Evolutionary conservation across 352 stramenopile genomes (phyloP).

Genomic region (Globisporangium viniferum): DNA sequence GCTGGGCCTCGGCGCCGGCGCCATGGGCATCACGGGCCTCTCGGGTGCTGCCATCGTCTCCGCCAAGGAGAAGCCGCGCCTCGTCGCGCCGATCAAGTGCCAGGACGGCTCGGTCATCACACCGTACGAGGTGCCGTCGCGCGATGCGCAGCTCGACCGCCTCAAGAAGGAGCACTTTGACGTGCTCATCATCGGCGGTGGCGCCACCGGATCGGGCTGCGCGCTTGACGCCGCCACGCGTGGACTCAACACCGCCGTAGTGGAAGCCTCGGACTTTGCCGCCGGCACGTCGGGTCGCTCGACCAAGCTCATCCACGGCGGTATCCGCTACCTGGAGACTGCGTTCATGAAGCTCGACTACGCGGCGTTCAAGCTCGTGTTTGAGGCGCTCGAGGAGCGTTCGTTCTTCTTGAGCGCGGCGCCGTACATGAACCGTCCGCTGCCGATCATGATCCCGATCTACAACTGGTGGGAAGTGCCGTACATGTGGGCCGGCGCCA

Average conservation of each 20-base stretch:
- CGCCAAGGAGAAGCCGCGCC: slow-evolving; percentile 69
- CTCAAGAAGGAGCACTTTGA: slow-evolving; percentile 92
- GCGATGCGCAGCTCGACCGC: slow-evolving; percentile 59
- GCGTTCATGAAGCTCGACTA: slow-evolving; percentile 93
- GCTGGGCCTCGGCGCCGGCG: slow-evolving; percentile 48
- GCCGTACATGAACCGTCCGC: slow-evolving; percentile 93
- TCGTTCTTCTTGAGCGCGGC: slow-evolving; percentile 91
- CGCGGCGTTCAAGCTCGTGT: slow-evolving; percentile 87
- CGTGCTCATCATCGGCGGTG: slow-evolving; percentile 92
- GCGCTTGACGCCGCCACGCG: slow-evolving; percentile 89
- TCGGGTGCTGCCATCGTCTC: slow-evolving; percentile 59
- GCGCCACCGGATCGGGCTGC: slow-evolving; percentile 90
- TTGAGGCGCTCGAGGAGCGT: slow-evolving; percentile 92
- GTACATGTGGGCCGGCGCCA: slow-evolving; percentile 93
- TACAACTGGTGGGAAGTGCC: slow-evolving; percentile 95
- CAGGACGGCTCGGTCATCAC: slow-evolving; percentile 83
- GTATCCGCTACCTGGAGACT: slow-evolving; percentile 95
- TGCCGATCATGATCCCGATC: slow-evolving; percentile 96
- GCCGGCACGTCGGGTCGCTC: slow-evolving; percentile 91
- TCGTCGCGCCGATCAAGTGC: slow-evolving; percentile 78
- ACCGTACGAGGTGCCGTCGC: slow-evolving; percentile 79
- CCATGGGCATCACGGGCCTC: slow-evolving; percentile 45
- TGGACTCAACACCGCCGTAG: slow-evolving; percentile 90
- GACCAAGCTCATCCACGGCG: slow-evolving; percentile 96
- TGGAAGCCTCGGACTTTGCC: slow-evolving; percentile 92